Evolutionary conservation across 192 early-diverging fungal species (phyloP).

Genomic region (Phycomyces blakesleeanus): DNA sequence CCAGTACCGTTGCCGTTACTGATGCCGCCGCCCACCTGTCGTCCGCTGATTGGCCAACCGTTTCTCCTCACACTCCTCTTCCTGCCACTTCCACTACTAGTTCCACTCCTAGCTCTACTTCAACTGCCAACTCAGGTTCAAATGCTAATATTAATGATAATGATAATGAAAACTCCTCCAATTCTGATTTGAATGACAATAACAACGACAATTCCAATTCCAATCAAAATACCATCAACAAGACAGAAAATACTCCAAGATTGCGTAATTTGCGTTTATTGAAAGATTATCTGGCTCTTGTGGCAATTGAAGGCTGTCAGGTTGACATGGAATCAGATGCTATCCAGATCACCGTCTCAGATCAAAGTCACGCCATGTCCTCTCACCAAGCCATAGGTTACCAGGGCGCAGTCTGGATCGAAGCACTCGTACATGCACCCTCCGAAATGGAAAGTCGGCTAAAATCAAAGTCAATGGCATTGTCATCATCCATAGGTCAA

Average conservation of each 20-base stretch:
- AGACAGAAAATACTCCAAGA: slow-evolving; percentile 2
- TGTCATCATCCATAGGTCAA: too few relatives aligned
- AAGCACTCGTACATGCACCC: slow-evolving; percentile 9
- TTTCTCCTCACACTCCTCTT: too few relatives aligned
- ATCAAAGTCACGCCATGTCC: background rate
- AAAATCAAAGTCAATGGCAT: background rate
- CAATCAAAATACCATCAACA: too few relatives aligned
- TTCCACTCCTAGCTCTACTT: too few relatives aligned
- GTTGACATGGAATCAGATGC: background rate
- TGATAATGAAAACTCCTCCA: too few relatives aligned
- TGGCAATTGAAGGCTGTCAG: slow-evolving; percentile 7
- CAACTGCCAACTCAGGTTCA: too few relatives aligned
- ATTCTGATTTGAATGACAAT: too few relatives aligned
- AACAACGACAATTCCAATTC: too few relatives aligned
- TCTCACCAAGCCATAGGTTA: background rate
- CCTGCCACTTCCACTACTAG: too few relatives aligned
- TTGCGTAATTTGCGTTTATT: slow-evolving; percentile 17
- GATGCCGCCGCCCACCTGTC: slow-evolving; percentile 13
- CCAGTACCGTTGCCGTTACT: background rate
- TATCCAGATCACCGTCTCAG: slow-evolving; percentile 7
- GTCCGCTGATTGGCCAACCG: slow-evolving; percentile 19
- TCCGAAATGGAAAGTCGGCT: slow-evolving; percentile 1
- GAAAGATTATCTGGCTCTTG: slow-evolving; percentile 19
- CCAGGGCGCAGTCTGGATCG: slow-evolving; percentile 9
- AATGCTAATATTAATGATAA: too few relatives aligned